phyloP scores from a whole-genome alignment of 2,329 filamentous ascomycete genomes.

The Fusarium cicatricum region DNA sequence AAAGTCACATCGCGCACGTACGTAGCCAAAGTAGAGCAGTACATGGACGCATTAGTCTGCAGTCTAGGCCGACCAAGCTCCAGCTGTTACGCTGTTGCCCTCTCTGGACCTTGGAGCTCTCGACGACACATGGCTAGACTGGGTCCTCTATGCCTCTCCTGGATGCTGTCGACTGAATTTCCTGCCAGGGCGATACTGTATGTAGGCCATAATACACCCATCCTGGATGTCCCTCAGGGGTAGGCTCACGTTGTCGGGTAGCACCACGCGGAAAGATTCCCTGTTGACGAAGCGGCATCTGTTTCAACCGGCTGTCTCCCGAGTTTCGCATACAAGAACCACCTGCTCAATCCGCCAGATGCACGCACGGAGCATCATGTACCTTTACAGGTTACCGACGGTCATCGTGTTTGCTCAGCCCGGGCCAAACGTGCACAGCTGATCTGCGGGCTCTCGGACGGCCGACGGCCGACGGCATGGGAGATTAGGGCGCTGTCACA shows the following conservation, averaged over 20 bases:
- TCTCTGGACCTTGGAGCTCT: not conserved
- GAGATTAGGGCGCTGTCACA: too few relatives aligned
- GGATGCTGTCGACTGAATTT: constrained; percentile 1
- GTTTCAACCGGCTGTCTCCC: not conserved
- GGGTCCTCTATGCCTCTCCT: not conserved
- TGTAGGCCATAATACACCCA: too few relatives aligned
- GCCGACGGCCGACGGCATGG: not conserved
- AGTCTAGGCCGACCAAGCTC: constrained; percentile 25
- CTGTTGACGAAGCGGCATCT: constrained; percentile 1
- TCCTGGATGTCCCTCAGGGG: not conserved
- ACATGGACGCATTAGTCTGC: constrained; percentile 13
- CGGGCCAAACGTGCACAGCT: not conserved
- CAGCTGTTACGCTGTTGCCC: not conserved
- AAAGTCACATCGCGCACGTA: constrained; percentile 17
- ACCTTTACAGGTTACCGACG: not conserved
- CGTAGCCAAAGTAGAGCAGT: too few relatives aligned
- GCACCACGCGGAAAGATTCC: not conserved
- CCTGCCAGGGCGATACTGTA: not conserved
- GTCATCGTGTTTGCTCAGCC: not conserved
- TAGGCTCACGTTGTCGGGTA: not conserved
- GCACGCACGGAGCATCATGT: not conserved
- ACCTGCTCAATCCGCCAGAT: not conserved
- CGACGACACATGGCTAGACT: not conserved
- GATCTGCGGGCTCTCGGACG: not conserved
- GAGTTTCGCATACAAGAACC: not conserved